Percentiles rank a stretch among this genome's conserved stretches.
phyloP scores from a whole-genome alignment of 805 yeast species.

The Yarrowia deformans region DNA sequence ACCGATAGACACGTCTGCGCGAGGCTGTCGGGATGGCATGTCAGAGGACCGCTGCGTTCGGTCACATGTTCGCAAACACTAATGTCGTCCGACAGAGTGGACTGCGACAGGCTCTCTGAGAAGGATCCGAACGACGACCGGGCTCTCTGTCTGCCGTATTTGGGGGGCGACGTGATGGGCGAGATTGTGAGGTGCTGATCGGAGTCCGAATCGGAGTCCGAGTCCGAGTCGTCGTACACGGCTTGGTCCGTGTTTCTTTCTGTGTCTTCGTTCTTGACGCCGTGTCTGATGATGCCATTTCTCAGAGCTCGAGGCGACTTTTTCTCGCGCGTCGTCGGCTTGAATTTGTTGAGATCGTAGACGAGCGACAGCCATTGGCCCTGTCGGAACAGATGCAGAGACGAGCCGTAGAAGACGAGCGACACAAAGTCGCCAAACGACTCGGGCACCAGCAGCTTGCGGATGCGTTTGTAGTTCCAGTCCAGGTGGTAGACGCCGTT shows the following conservation, averaged over 20 bases:
- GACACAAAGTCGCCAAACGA: slow-evolving; percentile 5
- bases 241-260: neutral
- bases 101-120: slow-evolving; percentile 23
- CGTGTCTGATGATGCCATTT: neutral
- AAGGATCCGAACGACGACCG: slow-evolving; percentile 32
- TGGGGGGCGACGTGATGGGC: slow-evolving; percentile 28
- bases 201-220: slow-evolving; percentile 14
- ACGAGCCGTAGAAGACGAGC: slow-evolving; percentile 3
- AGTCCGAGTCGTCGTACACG: slow-evolving; percentile 12
- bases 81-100: slow-evolving; percentile 28
- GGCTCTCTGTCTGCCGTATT: slow-evolving; percentile 18
- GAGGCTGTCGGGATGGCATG: neutral
- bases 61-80: slow-evolving; percentile 26
- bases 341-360: slow-evolving; percentile 21
- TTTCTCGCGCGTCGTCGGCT: neutral
- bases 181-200: neutral
- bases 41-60: neutral
- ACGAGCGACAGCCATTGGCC: slow-evolving; percentile 5
- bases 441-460: slow-evolving; percentile 19
- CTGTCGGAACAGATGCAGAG: slow-evolving; percentile 20
- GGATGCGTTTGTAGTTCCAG: slow-evolving; percentile 33
- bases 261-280: no score
- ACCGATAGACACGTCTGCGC: slow-evolving; percentile 1
- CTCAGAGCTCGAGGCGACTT: neutral
- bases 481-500: slow-evolving; percentile 26